Conservation (phyloP, 78 protist species). For the Dictyostelium citrinum region DNA sequence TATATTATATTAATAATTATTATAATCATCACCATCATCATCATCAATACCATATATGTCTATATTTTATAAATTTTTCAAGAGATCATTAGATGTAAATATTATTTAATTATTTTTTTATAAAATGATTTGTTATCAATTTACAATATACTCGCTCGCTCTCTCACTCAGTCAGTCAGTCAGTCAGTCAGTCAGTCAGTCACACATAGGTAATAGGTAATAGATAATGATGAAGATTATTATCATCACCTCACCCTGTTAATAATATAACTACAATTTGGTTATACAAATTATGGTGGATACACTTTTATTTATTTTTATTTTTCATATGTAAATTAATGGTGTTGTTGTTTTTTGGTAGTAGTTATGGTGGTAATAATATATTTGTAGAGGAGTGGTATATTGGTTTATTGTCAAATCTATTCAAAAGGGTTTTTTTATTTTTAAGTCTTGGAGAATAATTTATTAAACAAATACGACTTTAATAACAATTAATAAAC, state of each 20-base stretch:
- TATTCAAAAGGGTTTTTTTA: too few relatives aligned
- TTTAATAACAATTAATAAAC: not conserved
- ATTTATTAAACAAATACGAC: not conserved
- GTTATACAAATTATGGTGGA: not conserved
- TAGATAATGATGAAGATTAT: not conserved
- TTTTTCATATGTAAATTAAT: not conserved
- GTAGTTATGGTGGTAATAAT: not conserved
- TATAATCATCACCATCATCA: not conserved
- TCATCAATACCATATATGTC: not conserved
- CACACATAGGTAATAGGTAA: not conserved
- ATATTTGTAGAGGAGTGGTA: not conserved
- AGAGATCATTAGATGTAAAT: not conserved
- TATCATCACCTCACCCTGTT: not conserved
- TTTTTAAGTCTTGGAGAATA: not conserved
- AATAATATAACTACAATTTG: not conserved
- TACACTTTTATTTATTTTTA: too few relatives aligned
- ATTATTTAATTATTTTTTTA: too few relatives aligned
- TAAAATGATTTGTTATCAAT: not conserved
- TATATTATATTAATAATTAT: too few relatives aligned
- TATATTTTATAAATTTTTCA: too few relatives aligned
- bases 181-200: too few relatives aligned
- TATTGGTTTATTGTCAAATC: too few relatives aligned
- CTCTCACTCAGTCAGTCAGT: not conserved
- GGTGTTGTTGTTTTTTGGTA: not conserved
- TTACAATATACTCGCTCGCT: not conserved